Conservation (phyloP, 352 stramenopile genomes). For the Pythium angustatum region DNA sequence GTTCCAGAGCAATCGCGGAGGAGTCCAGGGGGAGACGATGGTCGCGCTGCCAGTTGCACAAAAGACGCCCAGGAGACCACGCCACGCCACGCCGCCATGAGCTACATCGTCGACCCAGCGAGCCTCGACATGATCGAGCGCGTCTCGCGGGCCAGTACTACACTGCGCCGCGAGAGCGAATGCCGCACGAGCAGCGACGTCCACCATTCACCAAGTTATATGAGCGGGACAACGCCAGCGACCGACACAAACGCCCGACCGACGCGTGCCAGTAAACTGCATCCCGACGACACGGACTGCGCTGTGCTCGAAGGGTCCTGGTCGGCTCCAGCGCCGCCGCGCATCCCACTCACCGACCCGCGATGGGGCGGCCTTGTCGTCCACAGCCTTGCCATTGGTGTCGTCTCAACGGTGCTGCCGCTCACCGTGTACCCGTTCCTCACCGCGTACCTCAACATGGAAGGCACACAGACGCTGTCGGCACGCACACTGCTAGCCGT, state of each 20-base stretch:
- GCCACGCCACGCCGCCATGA: constrained; percentile 27
- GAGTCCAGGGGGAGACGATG: no score
- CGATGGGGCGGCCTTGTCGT: constrained; percentile 52
- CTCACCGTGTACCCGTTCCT: constrained; percentile 65
- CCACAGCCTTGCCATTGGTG: constrained; percentile 49
- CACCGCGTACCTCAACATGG: constrained; percentile 67
- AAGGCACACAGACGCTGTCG: constrained; percentile 62
- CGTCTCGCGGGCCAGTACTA: constrained; percentile 28
- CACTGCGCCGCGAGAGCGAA: constrained; percentile 16
- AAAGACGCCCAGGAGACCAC: not conserved
- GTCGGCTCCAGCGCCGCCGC: not conserved
- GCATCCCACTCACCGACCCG: constrained; percentile 32
- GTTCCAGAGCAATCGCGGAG: no score
- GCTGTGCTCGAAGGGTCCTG: constrained; percentile 1
- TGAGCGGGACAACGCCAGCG: not conserved
- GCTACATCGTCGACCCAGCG: constrained; percentile 27
- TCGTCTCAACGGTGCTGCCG: constrained; percentile 56
- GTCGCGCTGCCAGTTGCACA: not conserved
- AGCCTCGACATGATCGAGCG: constrained; percentile 40
- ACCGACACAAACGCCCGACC: no score
- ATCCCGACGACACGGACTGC: not conserved
- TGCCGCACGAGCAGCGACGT: not conserved
- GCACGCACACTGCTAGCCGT: constrained; percentile 48
- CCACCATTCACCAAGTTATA: not conserved
- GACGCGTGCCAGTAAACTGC: not conserved